Evolutionary conservation across 106 monocot species (phyloP).

Genomic region (Hemerocallis citrina): DNA sequence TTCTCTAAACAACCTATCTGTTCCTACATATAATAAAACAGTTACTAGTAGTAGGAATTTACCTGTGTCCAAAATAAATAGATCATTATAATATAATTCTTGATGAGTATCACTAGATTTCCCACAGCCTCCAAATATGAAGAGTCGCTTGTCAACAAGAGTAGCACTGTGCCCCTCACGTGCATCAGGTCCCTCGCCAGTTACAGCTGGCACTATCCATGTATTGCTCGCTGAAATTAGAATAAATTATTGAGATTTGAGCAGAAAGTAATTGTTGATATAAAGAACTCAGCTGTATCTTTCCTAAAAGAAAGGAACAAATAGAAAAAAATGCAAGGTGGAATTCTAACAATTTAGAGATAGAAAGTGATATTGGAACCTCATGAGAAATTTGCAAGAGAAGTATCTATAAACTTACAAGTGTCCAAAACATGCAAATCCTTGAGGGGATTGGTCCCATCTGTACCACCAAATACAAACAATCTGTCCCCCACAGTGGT

Average conservation of each 20-base stretch:
- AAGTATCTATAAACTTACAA: slow-evolving; percentile 35
- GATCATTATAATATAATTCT: slow-evolving; percentile 75
- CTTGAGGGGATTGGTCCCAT: slow-evolving; percentile 58
- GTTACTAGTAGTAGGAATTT: too few species aligned
- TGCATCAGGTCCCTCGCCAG: slow-evolving; percentile 56
- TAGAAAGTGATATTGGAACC: background rate
- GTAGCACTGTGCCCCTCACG: slow-evolving; percentile 77
- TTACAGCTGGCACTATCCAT: slow-evolving; percentile 47
- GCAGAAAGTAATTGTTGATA: too few species aligned
- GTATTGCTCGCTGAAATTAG: slow-evolving; percentile 72
- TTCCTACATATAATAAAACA: too few species aligned
- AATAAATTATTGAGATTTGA: too few species aligned
- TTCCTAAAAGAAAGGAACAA: too few species aligned
- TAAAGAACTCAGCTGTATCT: too few species aligned
- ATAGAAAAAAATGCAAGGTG: too few species aligned
- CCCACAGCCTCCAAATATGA: slow-evolving; percentile 69
- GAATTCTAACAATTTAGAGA: background rate
- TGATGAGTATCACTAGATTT: slow-evolving; percentile 42
- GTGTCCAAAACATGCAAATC: slow-evolving; percentile 72
- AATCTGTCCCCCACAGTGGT: slow-evolving; percentile 61
- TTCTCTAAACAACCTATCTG: too few species aligned
- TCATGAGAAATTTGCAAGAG: too few species aligned
- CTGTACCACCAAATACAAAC: slow-evolving; percentile 88
- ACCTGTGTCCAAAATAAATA: slow-evolving; percentile 73
- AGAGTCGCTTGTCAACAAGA: slow-evolving; percentile 48